A percentile compares a stretch with the other conserved stretches of the same genome.
These are phyloP conservation scores for Diplodia intermedia DNA, from an alignment of 2,329 filamentous ascomycete species.

Conservation along the genomic window DNA sequence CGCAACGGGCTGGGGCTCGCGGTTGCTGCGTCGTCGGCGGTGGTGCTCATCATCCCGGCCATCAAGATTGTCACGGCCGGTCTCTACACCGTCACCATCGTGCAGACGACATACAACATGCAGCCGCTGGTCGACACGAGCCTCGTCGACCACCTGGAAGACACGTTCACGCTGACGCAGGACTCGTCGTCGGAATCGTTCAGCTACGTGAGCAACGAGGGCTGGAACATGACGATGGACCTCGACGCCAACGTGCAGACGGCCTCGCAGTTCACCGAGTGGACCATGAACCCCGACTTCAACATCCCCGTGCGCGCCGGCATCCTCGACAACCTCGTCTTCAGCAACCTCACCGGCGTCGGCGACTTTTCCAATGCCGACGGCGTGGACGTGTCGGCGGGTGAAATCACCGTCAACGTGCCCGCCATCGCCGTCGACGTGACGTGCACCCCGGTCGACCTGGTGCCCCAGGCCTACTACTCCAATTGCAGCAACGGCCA, in stretches of 20 bases:
- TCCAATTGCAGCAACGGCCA: not conserved
- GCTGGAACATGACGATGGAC: not conserved
- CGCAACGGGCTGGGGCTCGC: constrained; percentile 7
- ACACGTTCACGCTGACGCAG: not conserved
- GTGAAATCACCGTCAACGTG: constrained; percentile 10
- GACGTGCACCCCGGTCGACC: not conserved
- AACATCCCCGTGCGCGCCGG: constrained; percentile 18
- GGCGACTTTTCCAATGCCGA: not conserved
- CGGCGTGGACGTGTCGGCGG: constrained; percentile 10
- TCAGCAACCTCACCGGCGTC: constrained; percentile 24
- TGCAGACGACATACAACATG: constrained; percentile 17
- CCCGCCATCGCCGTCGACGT: constrained; percentile 23
- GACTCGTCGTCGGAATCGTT: constrained; percentile 1
- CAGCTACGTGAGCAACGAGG: not conserved
- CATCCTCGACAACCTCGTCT: constrained; percentile 28
- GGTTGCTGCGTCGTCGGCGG: constrained; percentile 12
- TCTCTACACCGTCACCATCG: constrained; percentile 7
- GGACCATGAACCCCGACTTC: constrained; percentile 25
- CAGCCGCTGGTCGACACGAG: constrained; percentile 14
- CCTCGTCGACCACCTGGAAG: constrained; percentile 20
- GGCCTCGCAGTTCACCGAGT: constrained; percentile 21
- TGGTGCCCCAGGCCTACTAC: not conserved
- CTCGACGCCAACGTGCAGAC: constrained; percentile 9
- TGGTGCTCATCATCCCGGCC: constrained; percentile 13
- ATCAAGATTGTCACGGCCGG: constrained; percentile 30